A percentile compares a stretch with the other conserved stretches of the same genome.
Evolutionary conservation across 345 rosid species (phyloP).

Genomic region (Euphorbia lathyris): DNA sequence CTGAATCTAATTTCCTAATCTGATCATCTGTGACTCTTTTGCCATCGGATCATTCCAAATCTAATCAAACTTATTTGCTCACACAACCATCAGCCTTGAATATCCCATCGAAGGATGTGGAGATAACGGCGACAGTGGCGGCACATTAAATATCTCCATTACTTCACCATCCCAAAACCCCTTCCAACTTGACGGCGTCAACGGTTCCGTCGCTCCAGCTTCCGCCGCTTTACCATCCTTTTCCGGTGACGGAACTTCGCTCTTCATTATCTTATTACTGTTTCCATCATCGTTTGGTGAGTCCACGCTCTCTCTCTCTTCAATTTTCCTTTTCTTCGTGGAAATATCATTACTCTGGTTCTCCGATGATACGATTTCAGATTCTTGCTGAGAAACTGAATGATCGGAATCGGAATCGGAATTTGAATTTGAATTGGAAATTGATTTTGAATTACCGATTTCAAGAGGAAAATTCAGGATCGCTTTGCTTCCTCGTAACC

Average conservation of each 20-base stretch:
- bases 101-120: conserved; percentile 48
- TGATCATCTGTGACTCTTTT: not conserved
- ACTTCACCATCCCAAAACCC: conserved; percentile 73
- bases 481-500: conserved; percentile 81
- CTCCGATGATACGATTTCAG: not conserved
- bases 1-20: not conserved
- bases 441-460: conserved; percentile 26
- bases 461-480: conserved; percentile 91
- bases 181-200: conserved; percentile 93
- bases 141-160: conserved; percentile 63
- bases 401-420: too few species aligned
- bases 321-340: conserved; percentile 38
- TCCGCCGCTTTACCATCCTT: conserved; percentile 9
- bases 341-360: not conserved
- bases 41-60: conserved; percentile 13
- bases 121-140: conserved; percentile 81
- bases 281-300: not conserved
- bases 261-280: conserved; percentile 8
- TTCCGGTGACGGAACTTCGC: conserved; percentile 16
- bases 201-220: conserved; percentile 33
- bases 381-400: conserved; percentile 6
- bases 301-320: conserved; percentile 13
- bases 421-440: conserved; percentile 2
- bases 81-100: conserved; percentile 40
- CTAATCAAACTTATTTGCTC: not conserved